Base-by-base conservation (phyloP, 2,329 filamentous ascomycete genomes). In the Dothistroma septosporum region DNA sequence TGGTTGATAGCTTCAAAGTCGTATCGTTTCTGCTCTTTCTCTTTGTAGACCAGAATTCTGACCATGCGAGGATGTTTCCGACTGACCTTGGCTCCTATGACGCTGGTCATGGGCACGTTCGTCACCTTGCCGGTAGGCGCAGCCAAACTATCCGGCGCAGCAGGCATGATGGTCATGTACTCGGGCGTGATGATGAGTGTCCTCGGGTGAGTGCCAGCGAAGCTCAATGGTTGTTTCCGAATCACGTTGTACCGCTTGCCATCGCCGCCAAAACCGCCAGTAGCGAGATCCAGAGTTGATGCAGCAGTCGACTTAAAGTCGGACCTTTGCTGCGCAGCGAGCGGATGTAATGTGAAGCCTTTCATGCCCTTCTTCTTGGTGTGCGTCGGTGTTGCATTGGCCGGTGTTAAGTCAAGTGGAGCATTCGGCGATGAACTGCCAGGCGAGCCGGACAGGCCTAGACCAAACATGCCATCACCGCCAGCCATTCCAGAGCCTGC, bases 151-250 rank as follows among this genome's bases (percentile, higher is more conserved):
- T 72, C 72, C 1, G 69, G 69, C 28, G 78, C 77, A 6, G 76
- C 76, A 2, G 90, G 89, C 83, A 91, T 88, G 68, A 95, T 91
- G 75, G 93, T 90, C 63, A 95, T 85, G 73, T 92, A 94, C 73
- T 95, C 91, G 61, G 89, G 89, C 68, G 93, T 90, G 66, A 95
- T 90, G 52, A 89, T 86, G 47, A 94, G 79, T 10, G 91, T 84
- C 60, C 89, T 85, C 68, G 92, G 88, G 62, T 90, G 89, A 70
- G 88, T 84, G 4, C 85, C 87, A 47, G 90, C 87, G 68, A 94
- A 88, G 24, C 89, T 86, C 83, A 94, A 91, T 9, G 89, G 87
- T 74, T 92, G 89, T 75, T 92, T 91, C 64, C 90, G 86, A 79
- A 88, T 89, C 16, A 95, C 90, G 12, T 85, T 86, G 75, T 91